Evolutionary conservation across 208 protist genomes (phyloP), one percentile per base, ranked within the genome.

Genomic region (Leishmania major): DNA sequence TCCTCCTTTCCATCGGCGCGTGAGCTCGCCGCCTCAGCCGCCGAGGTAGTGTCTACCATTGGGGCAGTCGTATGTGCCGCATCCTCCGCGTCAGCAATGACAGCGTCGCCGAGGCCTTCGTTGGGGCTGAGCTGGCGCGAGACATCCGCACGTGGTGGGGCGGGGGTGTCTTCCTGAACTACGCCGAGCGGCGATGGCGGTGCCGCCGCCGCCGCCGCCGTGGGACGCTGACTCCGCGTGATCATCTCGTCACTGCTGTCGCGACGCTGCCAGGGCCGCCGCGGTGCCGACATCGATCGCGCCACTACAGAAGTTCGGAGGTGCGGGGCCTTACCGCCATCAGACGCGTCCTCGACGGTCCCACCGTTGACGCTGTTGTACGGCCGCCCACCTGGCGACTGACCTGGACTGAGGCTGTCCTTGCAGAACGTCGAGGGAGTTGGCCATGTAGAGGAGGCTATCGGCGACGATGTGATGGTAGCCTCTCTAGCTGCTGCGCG

Each of bases 401-500:
- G 49, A 19, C 28, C n/a, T 43, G 28, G 28, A 28, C 35, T 57
- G 31, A 3, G 31, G 49, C 0, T 59, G 73, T 62, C 51, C 49
- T 45, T 35, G 49, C 31, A 11, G 73, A 13, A 19, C 15, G 51
- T 17, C 19, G 51, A 77, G 51, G 28, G 69, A 17, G 51, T 45
- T 19, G 40, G n/a, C 13, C 73, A 45, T 47, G 19, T 45, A 19
- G 73, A 77, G 51, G 73, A 59, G n/a, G 22, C n/a, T 19, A 62
- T n/a, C 17, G 73, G 4, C 19, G 73, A 13, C 43, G 31, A 17
- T 75, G 62, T 59, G 72, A 70, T 60, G 64, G 82, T 37, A n/a
- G 47, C 3, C 49, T 45, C 22, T 49, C 28, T 43, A 49, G 64
- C 81, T 37, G 81, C 80, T 35, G 75, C 45, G 47, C 64, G 77